Evolutionary conservation across 495 filamentous ascomycete genomes (phyloP).

Genomic region (Apiosordaria backusii): DNA sequence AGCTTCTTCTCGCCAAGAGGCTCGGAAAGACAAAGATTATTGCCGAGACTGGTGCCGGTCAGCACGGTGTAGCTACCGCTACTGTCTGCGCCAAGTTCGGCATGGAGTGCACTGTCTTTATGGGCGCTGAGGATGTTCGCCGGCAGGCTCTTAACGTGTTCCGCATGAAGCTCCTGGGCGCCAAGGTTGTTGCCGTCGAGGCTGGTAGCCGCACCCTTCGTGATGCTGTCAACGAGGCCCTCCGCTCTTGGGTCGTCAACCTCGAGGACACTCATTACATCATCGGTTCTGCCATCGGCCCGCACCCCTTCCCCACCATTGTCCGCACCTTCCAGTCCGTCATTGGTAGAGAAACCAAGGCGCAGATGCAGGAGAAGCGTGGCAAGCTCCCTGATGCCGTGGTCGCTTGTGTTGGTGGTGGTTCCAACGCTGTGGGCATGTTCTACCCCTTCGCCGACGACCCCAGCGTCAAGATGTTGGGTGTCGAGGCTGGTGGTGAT

Average conservation of each 20-base stretch:
- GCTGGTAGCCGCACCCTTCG: slow-evolving; percentile 80
- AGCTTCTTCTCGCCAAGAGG: slow-evolving; percentile 74
- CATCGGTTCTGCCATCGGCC: slow-evolving; percentile 91
- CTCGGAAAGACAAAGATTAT: slow-evolving; percentile 93
- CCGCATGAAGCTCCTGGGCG: slow-evolving; percentile 92
- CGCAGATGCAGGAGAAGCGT: slow-evolving; percentile 73
- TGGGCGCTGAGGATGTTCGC: slow-evolving; percentile 92
- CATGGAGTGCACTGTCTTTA: slow-evolving; percentile 93
- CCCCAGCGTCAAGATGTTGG: slow-evolving; percentile 76
- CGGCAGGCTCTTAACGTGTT: slow-evolving; percentile 94
- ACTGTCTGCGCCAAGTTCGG: slow-evolving; percentile 96
- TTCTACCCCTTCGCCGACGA: slow-evolving; percentile 94
- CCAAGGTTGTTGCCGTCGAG: slow-evolving; percentile 81
- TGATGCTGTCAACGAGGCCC: slow-evolving; percentile 93
- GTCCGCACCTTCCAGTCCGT: slow-evolving; percentile 93
- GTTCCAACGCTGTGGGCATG: slow-evolving; percentile 88
- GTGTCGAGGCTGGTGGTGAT: slow-evolving; percentile 95
- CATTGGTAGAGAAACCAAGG: slow-evolving; percentile 88
- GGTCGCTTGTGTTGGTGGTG: slow-evolving; percentile 93
- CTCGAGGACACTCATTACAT: slow-evolving; percentile 93
- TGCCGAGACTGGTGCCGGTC: slow-evolving; percentile 92
- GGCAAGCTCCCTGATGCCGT: slow-evolving; percentile 93
- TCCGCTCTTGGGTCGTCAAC: slow-evolving; percentile 82
- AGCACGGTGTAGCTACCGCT: slow-evolving; percentile 92
- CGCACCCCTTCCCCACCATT: slow-evolving; percentile 93